Evolutionary conservation across 805 yeast genomes (phyloP).

Genomic region (Kodamaea jinghongensis): DNA sequence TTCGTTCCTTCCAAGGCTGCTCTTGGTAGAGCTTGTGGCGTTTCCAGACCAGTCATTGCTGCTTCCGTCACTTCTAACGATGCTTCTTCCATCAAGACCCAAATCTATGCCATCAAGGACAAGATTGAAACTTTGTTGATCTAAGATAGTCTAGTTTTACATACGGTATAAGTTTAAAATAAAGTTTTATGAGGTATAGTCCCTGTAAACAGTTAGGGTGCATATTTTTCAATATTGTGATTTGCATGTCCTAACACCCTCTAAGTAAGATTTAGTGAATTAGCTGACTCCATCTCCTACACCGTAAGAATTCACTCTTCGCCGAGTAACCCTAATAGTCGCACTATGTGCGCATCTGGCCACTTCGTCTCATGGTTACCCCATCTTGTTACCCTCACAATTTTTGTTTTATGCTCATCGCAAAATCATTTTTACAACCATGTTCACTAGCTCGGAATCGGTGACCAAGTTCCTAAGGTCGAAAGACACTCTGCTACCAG

Average conservation of each 20-base stretch:
- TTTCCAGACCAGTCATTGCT: slow-evolving; percentile 98
- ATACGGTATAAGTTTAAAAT: too few relatives aligned
- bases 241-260: too few relatives aligned
- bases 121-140: slow-evolving; percentile 97
- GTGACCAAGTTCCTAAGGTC: slow-evolving; percentile 59
- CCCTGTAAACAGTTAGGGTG: too few relatives aligned
- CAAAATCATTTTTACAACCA: slow-evolving; percentile 4
- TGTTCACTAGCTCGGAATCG: slow-evolving; percentile 36
- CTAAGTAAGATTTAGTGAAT: too few relatives aligned
- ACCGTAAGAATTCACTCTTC: too few relatives aligned
- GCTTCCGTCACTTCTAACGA: slow-evolving; percentile 98
- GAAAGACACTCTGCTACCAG: slow-evolving; percentile 42
- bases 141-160: too few relatives aligned
- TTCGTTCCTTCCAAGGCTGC: slow-evolving; percentile 98
- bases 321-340: too few relatives aligned
- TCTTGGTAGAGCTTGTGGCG: slow-evolving; percentile 99
- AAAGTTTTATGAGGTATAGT: too few relatives aligned
- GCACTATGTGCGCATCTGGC: too few relatives aligned
- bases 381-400: slow-evolving; percentile 5
- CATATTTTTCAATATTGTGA: too few relatives aligned
- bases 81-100: slow-evolving; percentile 95
- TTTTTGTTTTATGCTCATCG: slow-evolving; percentile 5
- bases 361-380: neutral
- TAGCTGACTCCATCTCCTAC: too few relatives aligned
- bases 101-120: slow-evolving; percentile 96